Base-by-base conservation (phyloP, 441 rosid species). In the Corymbia calophylla region DNA sequence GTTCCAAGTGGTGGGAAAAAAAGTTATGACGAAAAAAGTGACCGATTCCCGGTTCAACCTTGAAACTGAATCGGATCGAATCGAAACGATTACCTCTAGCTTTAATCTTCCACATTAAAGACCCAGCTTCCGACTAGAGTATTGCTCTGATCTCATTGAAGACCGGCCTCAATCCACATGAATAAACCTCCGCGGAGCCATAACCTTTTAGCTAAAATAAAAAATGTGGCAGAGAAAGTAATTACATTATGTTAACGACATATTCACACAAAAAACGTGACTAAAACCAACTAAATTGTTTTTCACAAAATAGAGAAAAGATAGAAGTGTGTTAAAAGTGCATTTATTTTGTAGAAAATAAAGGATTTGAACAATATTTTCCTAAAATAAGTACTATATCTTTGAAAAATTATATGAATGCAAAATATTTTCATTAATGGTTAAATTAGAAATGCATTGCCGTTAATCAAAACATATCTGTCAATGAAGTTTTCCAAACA, bases 401-500 rank as follows among this genome's bases (percentile, higher is more conserved):
- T 9, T 2, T 9, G 0, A 58, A 58, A 58, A 58, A 23, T 23
- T 58, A 58, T 58, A 4, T 6, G 25, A 56, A 58, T 58, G 62
- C 6, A 58, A 58, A 23, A 23, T 58, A 58, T 58, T 58, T 58
- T 13, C 14, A 9, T 58, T 2, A 58, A 58, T 58, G 23, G 10
- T 4, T 58, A 58, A 0, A 9, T 58, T 29, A 23, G 23, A 58
- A 29, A 58, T 58, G 23, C 0, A 29, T 58, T 9, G 29, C 10
- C 25, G 29, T 23, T 58, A 58, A 23, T 58, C 29, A 39, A 58
- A 58, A 58, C 25, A 0, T 58, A 58, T 58, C 4, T 23, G 62
- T 58, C 25, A 29, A 23, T 29, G 9, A 56, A 1, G 0, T 56
- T 56, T 56, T 9, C 0, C 25, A 3, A 23, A 9, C 44, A 56